Evolutionary conservation across 2,329 filamentous ascomycete genomes (phyloP).

Genomic region (Lomentospora prolificans): DNA sequence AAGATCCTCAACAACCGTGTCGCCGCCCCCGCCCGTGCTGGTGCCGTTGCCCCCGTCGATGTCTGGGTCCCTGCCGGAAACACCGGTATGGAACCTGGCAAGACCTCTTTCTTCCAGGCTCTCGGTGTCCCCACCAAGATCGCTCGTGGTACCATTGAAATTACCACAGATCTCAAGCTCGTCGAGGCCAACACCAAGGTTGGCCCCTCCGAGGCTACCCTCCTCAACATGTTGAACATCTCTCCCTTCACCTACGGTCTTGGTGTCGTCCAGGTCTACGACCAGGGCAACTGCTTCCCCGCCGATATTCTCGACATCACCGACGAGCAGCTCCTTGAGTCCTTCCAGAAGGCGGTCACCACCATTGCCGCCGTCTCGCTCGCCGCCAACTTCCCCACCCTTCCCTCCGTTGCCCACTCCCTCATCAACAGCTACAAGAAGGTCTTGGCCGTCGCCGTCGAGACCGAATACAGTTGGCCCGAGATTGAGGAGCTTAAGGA

Average conservation of each 20-base stretch:
- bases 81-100: slow-evolving; percentile 99
- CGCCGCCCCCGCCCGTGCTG: slow-evolving; percentile 93
- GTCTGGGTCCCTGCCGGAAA: slow-evolving; percentile 96
- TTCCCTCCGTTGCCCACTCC: slow-evolving; percentile 94
- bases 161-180: slow-evolving; percentile 95
- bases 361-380: slow-evolving; percentile 88
- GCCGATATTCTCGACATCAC: slow-evolving; percentile 82
- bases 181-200: slow-evolving; percentile 89
- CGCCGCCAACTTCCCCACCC: slow-evolving; percentile 87
- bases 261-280: slow-evolving; percentile 93
- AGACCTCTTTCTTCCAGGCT: slow-evolving; percentile 99
- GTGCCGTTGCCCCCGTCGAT: slow-evolving; percentile 87
- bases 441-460: slow-evolving; percentile 75
- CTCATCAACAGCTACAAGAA: slow-evolving; percentile 99
- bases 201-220: slow-evolving; percentile 95
- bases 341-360: slow-evolving; percentile 70
- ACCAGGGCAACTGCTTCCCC: slow-evolving; percentile 88
- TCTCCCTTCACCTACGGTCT: slow-evolving; percentile 99
- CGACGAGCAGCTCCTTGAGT: slow-evolving; percentile 84
- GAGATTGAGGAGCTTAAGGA: slow-evolving; percentile 98
- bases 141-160: slow-evolving; percentile 99
- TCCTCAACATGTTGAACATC: slow-evolving; percentile 99
- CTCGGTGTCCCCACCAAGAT: slow-evolving; percentile 99
- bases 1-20: slow-evolving; percentile 97
- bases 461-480: slow-evolving; percentile 88